Evolutionary conservation across 768 basidiomycete species (phyloP).

Genomic region (Roridomyces roridus): DNA sequence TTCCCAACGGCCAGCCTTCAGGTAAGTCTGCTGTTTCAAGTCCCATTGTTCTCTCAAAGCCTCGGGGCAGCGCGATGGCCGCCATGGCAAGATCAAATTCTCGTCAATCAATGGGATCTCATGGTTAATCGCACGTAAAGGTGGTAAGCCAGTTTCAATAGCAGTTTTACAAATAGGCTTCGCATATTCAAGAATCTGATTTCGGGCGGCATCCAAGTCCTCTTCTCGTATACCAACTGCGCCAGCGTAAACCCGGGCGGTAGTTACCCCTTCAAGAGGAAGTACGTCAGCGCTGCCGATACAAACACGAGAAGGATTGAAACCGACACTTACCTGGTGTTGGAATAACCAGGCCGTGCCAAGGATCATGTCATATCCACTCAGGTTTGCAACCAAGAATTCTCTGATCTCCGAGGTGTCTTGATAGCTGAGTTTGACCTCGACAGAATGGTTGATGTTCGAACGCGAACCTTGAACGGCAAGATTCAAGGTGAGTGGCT

Average conservation of each 20-base stretch:
- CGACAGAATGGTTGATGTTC: too few relatives aligned
- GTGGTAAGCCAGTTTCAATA: constrained; percentile 29
- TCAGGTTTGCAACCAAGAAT: constrained; percentile 34
- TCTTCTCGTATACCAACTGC: not conserved
- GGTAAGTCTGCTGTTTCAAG: not conserved
- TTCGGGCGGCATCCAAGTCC: not conserved
- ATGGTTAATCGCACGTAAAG: constrained; percentile 32
- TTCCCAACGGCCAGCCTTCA: not conserved
- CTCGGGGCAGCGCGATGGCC: constrained; percentile 30
- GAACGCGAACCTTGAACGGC: too few relatives aligned
- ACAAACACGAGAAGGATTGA: constrained; percentile 22
- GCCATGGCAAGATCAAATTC: constrained; percentile 26
- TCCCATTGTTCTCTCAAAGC: not conserved
- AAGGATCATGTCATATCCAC: constrained; percentile 33
- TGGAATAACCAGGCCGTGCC: constrained; percentile 34
- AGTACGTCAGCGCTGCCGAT: constrained; percentile 14
- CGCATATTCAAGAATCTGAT: constrained; percentile 9
- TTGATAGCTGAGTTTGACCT: constrained; percentile 17
- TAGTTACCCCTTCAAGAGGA: constrained; percentile 13
- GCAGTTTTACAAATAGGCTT: constrained; percentile 27
- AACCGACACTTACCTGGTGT: constrained; percentile 23
- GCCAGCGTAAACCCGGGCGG: not conserved
- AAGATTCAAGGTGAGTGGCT: too few relatives aligned
- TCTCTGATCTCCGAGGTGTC: constrained; percentile 3
- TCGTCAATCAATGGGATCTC: constrained; percentile 32